A percentile compares a stretch with the other conserved stretches of the same genome.
phyloP scores from a whole-genome alignment of 2,329 filamentous ascomycete species.

The Colletotrichum sansevieriae region DNA sequence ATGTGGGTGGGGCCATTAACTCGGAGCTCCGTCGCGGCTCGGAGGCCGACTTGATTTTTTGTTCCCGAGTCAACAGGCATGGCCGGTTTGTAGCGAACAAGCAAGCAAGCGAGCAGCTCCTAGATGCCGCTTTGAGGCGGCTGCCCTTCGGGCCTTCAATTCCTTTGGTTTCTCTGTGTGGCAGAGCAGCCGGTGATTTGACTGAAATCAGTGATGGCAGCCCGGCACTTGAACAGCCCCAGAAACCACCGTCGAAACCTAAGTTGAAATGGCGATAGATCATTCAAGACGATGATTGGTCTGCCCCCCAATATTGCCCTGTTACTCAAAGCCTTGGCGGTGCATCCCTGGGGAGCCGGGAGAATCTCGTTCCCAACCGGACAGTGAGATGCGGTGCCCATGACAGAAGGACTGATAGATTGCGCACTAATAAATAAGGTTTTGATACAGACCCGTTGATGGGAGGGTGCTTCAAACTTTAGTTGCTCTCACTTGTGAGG shows the following conservation, averaged over 20 bases:
- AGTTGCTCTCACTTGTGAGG: too few species aligned
- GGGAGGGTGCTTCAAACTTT: too few species aligned
- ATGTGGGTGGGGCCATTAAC: neutral
- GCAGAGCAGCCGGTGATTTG: neutral
- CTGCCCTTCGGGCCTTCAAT: neutral
- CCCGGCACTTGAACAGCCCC: neutral
- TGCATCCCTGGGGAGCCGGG: slow-evolving; percentile 12
- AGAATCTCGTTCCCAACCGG: neutral
- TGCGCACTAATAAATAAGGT: too few species aligned
- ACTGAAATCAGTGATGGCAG: slow-evolving; percentile 5
- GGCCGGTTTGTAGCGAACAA: too few species aligned
- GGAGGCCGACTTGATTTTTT: neutral
- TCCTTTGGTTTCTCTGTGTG: neutral
- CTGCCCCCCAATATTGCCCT: neutral
- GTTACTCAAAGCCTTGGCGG: slow-evolving; percentile 17
- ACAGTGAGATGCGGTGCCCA: too few species aligned
- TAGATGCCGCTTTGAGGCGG: too few species aligned
- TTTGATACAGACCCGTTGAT: too few species aligned
- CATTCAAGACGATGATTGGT: slow-evolving; percentile 6
- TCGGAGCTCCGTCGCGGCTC: slow-evolving; percentile 1
- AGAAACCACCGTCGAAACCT: slow-evolving; percentile 19
- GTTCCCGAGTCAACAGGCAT: too few species aligned
- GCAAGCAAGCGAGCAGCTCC: too few species aligned
- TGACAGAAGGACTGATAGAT: too few species aligned
- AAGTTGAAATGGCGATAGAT: neutral